These are phyloP conservation scores for Carex arenaria DNA, from an alignment of 202 grass and related monocot genomes.

Conservation along the genomic window DNA sequence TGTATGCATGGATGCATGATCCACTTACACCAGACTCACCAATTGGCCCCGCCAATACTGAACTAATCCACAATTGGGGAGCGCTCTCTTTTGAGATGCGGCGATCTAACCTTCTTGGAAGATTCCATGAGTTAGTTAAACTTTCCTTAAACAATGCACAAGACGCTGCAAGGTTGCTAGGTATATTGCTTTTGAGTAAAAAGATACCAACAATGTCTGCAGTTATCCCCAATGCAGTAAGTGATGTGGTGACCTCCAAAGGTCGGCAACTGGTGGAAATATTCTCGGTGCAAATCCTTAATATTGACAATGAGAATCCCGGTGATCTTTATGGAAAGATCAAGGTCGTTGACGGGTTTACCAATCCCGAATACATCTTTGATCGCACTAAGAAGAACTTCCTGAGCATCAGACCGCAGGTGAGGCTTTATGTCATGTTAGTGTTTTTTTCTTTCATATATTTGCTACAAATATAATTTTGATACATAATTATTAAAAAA, in stretches of 20 bases:
- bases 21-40: background rate
- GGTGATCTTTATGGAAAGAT: constrained; percentile 22
- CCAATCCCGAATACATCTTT: background rate
- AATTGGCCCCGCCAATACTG: background rate
- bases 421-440: background rate
- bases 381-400: background rate
- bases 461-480: background rate
- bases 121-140: background rate
- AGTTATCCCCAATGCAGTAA: background rate
- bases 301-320: constrained; percentile 1
- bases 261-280: constrained; percentile 16
- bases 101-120: background rate
- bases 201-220: background rate
- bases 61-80: background rate
- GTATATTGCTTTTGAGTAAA: background rate
- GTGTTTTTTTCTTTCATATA: background rate
- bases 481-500: background rate
- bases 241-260: background rate
- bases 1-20: background rate
- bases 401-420: background rate
- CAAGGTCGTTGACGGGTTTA: background rate
- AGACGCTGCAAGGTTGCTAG: background rate
- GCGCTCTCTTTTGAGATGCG: background rate
- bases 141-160: background rate
- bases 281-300: background rate